Conservation (phyloP, 106 monocot species). For the Triglochin maritima region DNA sequence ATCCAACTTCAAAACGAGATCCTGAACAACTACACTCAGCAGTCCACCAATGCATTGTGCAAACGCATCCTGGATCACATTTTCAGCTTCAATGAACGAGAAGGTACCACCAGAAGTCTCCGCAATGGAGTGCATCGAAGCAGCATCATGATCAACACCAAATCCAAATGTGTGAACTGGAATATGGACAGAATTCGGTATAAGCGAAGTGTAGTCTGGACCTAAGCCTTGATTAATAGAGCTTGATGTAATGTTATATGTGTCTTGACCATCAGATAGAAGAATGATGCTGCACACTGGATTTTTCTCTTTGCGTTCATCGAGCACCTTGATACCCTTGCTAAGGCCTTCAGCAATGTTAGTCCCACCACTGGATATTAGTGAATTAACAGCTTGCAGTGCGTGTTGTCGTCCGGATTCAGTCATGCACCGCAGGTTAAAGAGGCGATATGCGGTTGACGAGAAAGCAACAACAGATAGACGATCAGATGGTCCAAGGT, state of each 20-base stretch:
- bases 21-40: slow-evolving; percentile 80
- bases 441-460: slow-evolving; percentile 63
- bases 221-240: neutral
- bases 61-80: slow-evolving; percentile 85
- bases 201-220: slow-evolving; percentile 39
- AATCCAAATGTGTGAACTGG: slow-evolving; percentile 88
- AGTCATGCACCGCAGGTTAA: slow-evolving; percentile 63
- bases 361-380: slow-evolving; percentile 60
- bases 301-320: slow-evolving; percentile 53
- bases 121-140: slow-evolving; percentile 61
- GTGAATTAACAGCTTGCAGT: slow-evolving; percentile 62
- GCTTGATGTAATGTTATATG: slow-evolving; percentile 33
- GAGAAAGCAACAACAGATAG: slow-evolving; percentile 89
- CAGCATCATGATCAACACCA: slow-evolving; percentile 73
- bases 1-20: slow-evolving; percentile 34
- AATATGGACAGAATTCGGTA: slow-evolving; percentile 42
- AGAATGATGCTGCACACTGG: slow-evolving; percentile 83
- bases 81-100: slow-evolving; percentile 81
- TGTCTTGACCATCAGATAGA: slow-evolving; percentile 93
- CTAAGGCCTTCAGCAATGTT: slow-evolving; percentile 79
- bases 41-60: slow-evolving; percentile 97
- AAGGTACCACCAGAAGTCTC: slow-evolving; percentile 90
- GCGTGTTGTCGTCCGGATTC: slow-evolving; percentile 58
- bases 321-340: slow-evolving; percentile 60
- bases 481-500: slow-evolving; percentile 69